Evolutionary conservation across 768 basidiomycete species (phyloP), one percentile per base, ranked within the genome.

Genomic region (Xerocomellus amylosporus): DNA sequence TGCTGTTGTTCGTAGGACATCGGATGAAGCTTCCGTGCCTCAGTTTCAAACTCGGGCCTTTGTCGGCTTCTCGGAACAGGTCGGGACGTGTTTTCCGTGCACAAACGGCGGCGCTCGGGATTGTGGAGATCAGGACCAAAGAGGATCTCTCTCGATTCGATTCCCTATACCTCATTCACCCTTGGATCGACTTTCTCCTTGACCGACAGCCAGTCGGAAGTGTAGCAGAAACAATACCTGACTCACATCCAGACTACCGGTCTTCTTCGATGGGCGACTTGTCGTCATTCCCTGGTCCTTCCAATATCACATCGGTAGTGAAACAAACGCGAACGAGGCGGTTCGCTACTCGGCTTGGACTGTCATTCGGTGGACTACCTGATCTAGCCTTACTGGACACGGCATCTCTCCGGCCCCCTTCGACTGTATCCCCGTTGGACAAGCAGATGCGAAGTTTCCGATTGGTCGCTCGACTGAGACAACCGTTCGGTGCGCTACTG

Each of bases 1-100:
- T 34, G 4, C 46, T 48, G 4, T 31, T 5, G 0, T 45, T 54
- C 3, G 22, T 20, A 26, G 41, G 30, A 13, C 40, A 28, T 8
- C 41, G 45, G 3, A 34, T 58, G 45, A 51, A 31, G 26, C 50
- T 59, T 40, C 58, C 54, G n/a, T 56, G 58, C 28, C 17, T 57
- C 24, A n/a, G 19, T 8, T 57, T 59, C 28, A 28, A 42, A 24
- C 45, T 57, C 1, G 24, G 50, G 8, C 46, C 15, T 17, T 17
- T 41, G n/a, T 53, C 33, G 1, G 14, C 14, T 7, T n/a, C 26
- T 15, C 22, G 12, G 13, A 14, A 19, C 26, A 14, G 2, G 30
- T 42, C 28, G 0, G 41, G 31, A 12, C 4, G 14, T 9, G 9
- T 50, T 3, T 59, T 53, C 28, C 43, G 48, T 4, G 41, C 42